Evolutionary conservation across 257 asterid species (phyloP), one percentile per base, ranked within the genome.

Genomic region (Gentiana dahurica): DNA sequence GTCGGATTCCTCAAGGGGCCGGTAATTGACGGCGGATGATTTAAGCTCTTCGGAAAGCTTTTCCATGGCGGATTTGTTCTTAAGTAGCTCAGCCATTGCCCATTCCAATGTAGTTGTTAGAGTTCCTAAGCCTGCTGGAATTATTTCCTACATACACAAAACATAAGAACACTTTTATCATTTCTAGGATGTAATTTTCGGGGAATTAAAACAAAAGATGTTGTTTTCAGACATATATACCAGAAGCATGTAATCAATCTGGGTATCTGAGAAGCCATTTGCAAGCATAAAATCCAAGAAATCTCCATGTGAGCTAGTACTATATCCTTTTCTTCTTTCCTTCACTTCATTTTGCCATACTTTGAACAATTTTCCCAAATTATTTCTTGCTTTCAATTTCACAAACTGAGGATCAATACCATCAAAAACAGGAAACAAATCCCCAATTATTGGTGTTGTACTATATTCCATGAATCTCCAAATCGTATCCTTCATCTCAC

Each of bases 381-480:
- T 73, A 39, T 50, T 53, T 59, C 51, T 36, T 0, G 79, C 65
- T 41, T 53, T 73, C 24, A 33, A 58, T 24, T 36, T 67, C 54
- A 47, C 66, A 6, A 66, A 61, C 7, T 52, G 58, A 35, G 64
- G 66, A 15, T 62, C 72, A 54, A 73, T 53, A 38, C 67, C 68
- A 24, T 52, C 57, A 60, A 77, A 54, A 2, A 45, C 2, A 2
- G 82, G 79, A 51, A 55, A 77, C 24, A 77, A 67, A 66, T 77
- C 82, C 4, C 72, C 74, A 34, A 73, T 11, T 34, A 59, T 64
- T 32, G 82, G 82, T 24, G 76, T 72, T 2, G 82, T 72, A 12
- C 72, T 71, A 13, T 63, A 64, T 49, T 72, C 74, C 82, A 76
- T 76, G 53, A 76, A 76, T 55, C 63, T 73, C 79, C 79, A 77